Percentiles rank a stretch among this genome's conserved stretches.
Evolutionary conservation across 345 rosid species (phyloP).

Genomic region (Hypericum androsaemum): DNA sequence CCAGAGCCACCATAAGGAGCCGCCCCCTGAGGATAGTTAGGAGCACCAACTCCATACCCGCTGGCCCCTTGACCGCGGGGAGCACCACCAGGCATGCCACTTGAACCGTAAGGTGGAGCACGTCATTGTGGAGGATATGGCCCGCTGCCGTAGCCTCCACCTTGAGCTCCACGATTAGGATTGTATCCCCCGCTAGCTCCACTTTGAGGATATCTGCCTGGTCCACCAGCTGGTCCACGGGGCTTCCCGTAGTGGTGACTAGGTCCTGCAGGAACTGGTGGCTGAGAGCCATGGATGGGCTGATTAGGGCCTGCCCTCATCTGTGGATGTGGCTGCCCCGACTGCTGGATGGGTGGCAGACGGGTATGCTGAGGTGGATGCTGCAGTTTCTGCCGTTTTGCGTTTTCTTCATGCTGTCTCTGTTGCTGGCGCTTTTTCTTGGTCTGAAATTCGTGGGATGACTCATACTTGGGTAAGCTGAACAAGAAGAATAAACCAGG

Average conservation of each 20-base stretch:
- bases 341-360: constrained; percentile 73
- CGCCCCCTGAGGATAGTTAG: constrained; percentile 66
- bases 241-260: constrained; percentile 64
- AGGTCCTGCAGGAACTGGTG: constrained; percentile 65
- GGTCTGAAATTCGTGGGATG: constrained; percentile 94
- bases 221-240: constrained; percentile 67
- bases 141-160: constrained; percentile 58
- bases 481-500: constrained; percentile 4
- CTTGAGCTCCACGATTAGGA: constrained; percentile 39
- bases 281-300: constrained; percentile 52
- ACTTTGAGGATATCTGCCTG: constrained; percentile 55
- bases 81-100: constrained; percentile 50
- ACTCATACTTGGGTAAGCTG: constrained; percentile 85
- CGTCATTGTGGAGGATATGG: constrained; percentile 79
- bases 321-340: constrained; percentile 65
- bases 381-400: constrained; percentile 79
- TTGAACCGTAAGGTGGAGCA: constrained; percentile 58
- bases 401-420: constrained; percentile 74
- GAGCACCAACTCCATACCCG: constrained; percentile 61
- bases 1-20: constrained; percentile 56
- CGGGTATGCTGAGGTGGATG: constrained; percentile 71
- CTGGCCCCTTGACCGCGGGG: constrained; percentile 58
- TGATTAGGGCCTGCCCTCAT: constrained; percentile 44
- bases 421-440: constrained; percentile 93
- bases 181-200: constrained; percentile 52